Conservation (phyloP, 176 grass and related monocot genomes). For the Oryza coarctata region DNA sequence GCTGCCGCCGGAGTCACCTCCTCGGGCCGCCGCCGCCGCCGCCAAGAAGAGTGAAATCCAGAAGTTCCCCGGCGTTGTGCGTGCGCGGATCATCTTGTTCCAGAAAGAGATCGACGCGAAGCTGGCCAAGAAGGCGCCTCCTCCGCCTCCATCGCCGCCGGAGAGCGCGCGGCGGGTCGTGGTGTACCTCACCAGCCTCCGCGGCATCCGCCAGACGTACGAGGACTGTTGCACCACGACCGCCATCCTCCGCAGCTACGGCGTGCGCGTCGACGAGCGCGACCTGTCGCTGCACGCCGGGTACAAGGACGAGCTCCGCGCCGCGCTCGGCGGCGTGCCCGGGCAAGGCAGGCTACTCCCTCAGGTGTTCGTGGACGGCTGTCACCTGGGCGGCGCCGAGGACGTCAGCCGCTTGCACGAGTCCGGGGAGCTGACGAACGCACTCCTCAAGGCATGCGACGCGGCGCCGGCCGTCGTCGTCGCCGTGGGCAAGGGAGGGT, state of each 20-base stretch:
- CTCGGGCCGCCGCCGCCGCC: background rate
- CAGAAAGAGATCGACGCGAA: constrained; percentile 64
- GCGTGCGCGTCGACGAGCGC: constrained; percentile 72
- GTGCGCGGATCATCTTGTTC: constrained; percentile 47
- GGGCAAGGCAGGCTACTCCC: constrained; percentile 39
- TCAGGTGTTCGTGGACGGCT: constrained; percentile 65
- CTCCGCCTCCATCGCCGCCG: constrained; percentile 41
- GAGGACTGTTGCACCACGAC: constrained; percentile 64
- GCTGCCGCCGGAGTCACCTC: constrained; percentile 11
- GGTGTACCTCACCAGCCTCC: constrained; percentile 82
- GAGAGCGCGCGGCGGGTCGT: constrained; percentile 53
- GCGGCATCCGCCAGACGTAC: constrained; percentile 74
- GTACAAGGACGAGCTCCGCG: constrained; percentile 83
- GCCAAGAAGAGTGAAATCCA: constrained; percentile 32
- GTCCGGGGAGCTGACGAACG: constrained; percentile 45
- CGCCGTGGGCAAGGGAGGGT: background rate
- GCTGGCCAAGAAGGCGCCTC: background rate
- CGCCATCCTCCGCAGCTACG: constrained; percentile 61
- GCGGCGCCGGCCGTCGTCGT: background rate
- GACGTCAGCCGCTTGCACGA: constrained; percentile 74
- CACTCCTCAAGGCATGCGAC: constrained; percentile 43
- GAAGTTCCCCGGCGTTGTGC: constrained; percentile 60
- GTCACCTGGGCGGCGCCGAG: constrained; percentile 62
- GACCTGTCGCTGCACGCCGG: constrained; percentile 81
- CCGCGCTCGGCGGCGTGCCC: constrained; percentile 12